These are phyloP conservation scores for Globisporangium orthogonon DNA, from an alignment of 352 stramenopile genomes.

Conservation along the genomic window DNA sequence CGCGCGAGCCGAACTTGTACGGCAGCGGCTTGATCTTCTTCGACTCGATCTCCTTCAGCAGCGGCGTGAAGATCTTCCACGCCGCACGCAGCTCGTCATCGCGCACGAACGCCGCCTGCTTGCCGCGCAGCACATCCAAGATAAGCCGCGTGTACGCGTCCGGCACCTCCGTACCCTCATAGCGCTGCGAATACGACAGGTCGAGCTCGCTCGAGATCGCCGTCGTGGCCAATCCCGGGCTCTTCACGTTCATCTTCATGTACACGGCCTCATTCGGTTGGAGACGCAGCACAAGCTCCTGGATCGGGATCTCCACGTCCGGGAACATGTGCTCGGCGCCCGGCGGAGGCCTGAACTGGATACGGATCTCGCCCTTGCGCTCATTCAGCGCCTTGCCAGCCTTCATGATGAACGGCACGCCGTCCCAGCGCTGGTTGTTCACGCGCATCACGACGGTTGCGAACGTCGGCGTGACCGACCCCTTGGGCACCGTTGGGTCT, in stretches of 20 bases:
- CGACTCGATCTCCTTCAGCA: slow-evolving; percentile 95
- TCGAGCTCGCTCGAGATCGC: slow-evolving; percentile 95
- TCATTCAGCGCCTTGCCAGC: slow-evolving; percentile 97
- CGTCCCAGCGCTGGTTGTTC: slow-evolving; percentile 94
- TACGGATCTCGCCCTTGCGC: slow-evolving; percentile 95
- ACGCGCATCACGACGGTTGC: slow-evolving; percentile 88
- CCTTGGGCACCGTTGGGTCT: slow-evolving; percentile 93
- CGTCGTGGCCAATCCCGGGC: slow-evolving; percentile 83
- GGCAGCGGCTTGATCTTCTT: slow-evolving; percentile 87
- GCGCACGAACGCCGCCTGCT: slow-evolving; percentile 95
- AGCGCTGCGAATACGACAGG: slow-evolving; percentile 92
- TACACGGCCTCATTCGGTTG: slow-evolving; percentile 97
- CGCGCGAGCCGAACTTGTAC: slow-evolving; percentile 92
- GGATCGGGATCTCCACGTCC: slow-evolving; percentile 80
- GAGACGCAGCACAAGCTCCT: slow-evolving; percentile 96
- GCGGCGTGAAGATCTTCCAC: slow-evolving; percentile 98
- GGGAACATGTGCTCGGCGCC: slow-evolving; percentile 89
- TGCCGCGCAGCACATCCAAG: slow-evolving; percentile 95
- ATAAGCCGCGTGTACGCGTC: slow-evolving; percentile 98
- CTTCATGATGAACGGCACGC: slow-evolving; percentile 99
- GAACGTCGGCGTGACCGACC: slow-evolving; percentile 91
- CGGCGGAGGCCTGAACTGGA: slow-evolving; percentile 95
- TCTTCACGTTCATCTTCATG: slow-evolving; percentile 97
- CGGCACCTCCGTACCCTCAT: slow-evolving; percentile 84
- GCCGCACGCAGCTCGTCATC: slow-evolving; percentile 94